Base-by-base conservation (phyloP, 2,329 filamentous ascomycete species). In the Endocalyx cinctus region DNA sequence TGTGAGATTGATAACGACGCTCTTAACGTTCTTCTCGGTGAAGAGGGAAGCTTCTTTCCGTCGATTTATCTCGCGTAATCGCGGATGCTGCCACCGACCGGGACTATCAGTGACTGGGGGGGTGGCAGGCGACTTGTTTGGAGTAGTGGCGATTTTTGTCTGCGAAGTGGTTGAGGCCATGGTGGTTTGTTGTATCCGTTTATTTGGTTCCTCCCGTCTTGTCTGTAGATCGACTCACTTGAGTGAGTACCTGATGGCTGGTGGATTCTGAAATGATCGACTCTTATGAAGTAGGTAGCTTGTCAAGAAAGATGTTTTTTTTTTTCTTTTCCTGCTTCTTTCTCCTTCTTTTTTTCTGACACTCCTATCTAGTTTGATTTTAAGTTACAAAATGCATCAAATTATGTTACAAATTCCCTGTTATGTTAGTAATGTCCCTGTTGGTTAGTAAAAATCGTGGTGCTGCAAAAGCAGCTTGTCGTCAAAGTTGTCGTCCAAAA, bases 81-180 rank as follows among this genome's bases (percentile, higher is more conserved):
- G 80, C 20, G 92, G 92, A 59, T 98, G 92, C 53, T 81, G 78
- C 90, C 92, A 98, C 55, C 82, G 87, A 35, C 90, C 89, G 6
- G 86, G 75, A 48, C 73, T 78, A 33, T 78, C 74, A 17, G 60
- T 54, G 26, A 48, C 44, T 15, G 51, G 44, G n/a, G n/a, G n/a
- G 12, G 52, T 42, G 1, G 60, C 43, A 6, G 50, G 35, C 13
- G 58, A 37, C 27, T 60, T 57, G 30, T 41, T 51, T 19, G 63
- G 56, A 17, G 58, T 64, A 19, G 54, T 57, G 54, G 71, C 41
- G 45, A 74, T 52, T 45, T 63, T 65, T 45, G 64, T 65, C 33
- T 47, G 39, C 10, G 52, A 37, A 5, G 42, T 39, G 5, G 47
- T 42, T 3, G 52, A 52, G 27, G 57, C 54, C 61, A 66, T 64